Evolutionary conservation across 257 asterid genomes (phyloP).

Genomic region (Capsicum rhomboideum): DNA sequence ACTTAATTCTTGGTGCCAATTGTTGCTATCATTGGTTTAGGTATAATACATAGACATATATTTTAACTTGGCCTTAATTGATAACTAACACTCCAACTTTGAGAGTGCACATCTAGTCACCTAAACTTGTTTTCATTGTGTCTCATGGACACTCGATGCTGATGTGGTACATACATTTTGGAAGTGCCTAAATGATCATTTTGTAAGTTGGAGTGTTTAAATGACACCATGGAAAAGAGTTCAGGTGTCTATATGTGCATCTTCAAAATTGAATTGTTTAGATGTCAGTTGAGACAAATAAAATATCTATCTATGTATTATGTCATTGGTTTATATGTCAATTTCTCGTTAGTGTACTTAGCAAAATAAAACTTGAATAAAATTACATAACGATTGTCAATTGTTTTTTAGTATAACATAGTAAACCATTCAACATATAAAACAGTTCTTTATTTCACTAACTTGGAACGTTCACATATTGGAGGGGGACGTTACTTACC

Average conservation of each 20-base stretch:
- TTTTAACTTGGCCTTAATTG: background rate
- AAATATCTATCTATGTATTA: background rate
- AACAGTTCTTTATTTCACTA: background rate
- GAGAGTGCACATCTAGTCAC: background rate
- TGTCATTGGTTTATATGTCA: background rate
- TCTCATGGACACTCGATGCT: background rate
- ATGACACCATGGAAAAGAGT: background rate
- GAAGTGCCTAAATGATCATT: background rate
- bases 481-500: background rate
- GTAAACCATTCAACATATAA: background rate
- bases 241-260: background rate
- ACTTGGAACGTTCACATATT: background rate
- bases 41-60: slow-evolving; percentile 10
- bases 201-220: background rate
- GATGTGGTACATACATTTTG: background rate
- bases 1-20: background rate
- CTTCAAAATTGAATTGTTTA: background rate
- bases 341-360: background rate
- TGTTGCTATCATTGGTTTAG: slow-evolving; percentile 28
- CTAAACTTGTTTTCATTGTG: background rate
- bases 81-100: background rate
- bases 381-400: background rate
- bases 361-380: background rate
- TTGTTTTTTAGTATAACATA: background rate
- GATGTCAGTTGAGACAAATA: background rate